Conservation (phyloP, 73 alveolate genomes). For the Vitrella brassicaformis region DNA sequence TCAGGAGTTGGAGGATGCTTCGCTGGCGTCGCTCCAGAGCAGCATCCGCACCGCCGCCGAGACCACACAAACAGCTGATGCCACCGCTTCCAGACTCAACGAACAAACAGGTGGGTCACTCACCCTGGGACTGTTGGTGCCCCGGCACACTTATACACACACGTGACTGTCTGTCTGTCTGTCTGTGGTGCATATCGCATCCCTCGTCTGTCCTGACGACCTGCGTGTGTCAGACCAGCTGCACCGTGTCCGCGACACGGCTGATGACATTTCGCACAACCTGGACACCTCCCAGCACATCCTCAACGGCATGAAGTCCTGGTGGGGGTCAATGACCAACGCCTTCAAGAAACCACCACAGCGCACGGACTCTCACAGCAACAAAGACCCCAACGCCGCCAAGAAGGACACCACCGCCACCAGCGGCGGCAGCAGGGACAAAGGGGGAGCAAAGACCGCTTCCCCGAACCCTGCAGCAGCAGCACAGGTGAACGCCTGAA, state of each 20-base stretch:
- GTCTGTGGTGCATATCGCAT: too few relatives aligned
- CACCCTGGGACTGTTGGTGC: background rate
- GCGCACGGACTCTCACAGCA: too few relatives aligned
- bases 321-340: slow-evolving; percentile 1
- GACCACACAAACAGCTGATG: background rate
- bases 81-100: background rate
- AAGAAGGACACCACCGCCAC: too few relatives aligned
- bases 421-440: too few relatives aligned
- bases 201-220: too few relatives aligned
- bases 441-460: too few relatives aligned
- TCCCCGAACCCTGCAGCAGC: too few relatives aligned
- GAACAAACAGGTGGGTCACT: background rate
- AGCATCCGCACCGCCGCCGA: background rate
- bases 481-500: too few relatives aligned
- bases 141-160: background rate
- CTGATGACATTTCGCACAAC: background rate
- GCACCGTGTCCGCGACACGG: background rate
- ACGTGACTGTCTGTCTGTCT: background rate
- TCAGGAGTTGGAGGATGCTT: background rate
- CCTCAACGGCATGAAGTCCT: background rate
- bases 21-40: background rate
- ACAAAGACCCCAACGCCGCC: too few relatives aligned
- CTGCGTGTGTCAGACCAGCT: background rate
- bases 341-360: too few relatives aligned
- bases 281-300: background rate